Base-by-base conservation (phyloP, 768 basidiomycete species). In the Mycena alexandri region DNA sequence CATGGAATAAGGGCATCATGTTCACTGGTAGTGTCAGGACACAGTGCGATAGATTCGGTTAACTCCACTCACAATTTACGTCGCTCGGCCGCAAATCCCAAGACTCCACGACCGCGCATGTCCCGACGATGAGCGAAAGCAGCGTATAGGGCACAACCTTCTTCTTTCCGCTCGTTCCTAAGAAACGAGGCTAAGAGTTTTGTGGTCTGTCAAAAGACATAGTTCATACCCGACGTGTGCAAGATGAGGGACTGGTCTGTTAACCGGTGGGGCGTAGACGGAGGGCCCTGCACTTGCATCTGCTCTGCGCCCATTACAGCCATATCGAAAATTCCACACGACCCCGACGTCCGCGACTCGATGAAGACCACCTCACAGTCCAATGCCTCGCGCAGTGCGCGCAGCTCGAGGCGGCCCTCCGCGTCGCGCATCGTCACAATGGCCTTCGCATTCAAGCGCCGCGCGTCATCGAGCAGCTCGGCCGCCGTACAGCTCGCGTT, bases 1-100 rank as follows among this genome's bases (percentile, higher is more conserved):
- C 86, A 66, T 87, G 86, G 78, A 88, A 88, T 25, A 87, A 79
- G 44, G 87, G 87, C 88, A 86, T 87, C 79, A 86, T 79, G 58
- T 81, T 82, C 60, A 82, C 82, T 82, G 61, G 7, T 16, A 53
- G 14, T 8, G 6, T 54, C 16, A 29, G 54, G n/a, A 24, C 17
- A 34, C 41, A 22, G 16, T 36, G 29, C 8, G 10, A 6, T 16
- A 16, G 21, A 38, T 50, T 36, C 44, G 10, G 55, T 0, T 24
- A 21, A 41, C 44, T 21, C 21, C 2, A 54, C 61, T 34, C 72
- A 86, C 85, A 77, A 70, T 86, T 87, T 19, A 87, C 81, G 69
- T 85, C 82, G 41, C 68, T 71, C 38, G 74, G 62, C 38, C 72
- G 71, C 5, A 85, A 69, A 60, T 79, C 77, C 84, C 83, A 85